Percentiles rank a stretch among this genome's conserved stretches.
Evolutionary conservation across 805 yeast species (phyloP).

Genomic region (Myxozyma neotropica): DNA sequence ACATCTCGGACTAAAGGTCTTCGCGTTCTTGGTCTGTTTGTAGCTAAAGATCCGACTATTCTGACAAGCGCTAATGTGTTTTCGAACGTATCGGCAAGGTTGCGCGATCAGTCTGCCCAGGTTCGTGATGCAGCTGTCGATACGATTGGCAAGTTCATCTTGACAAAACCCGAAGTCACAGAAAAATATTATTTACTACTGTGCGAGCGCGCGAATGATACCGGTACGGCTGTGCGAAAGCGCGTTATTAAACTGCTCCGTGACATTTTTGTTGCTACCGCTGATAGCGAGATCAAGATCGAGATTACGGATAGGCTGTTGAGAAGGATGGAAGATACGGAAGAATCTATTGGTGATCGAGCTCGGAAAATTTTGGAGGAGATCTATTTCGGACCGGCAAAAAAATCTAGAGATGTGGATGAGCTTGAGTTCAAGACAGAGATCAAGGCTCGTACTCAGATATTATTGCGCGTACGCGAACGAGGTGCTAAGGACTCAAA

Average conservation of each 20-base stretch:
- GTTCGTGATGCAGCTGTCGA: constrained; percentile 79
- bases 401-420: background rate
- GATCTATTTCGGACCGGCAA: constrained; percentile 13
- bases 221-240: constrained; percentile 65
- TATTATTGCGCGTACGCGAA: constrained; percentile 20
- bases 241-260: constrained; percentile 58
- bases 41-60: constrained; percentile 56
- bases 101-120: constrained; percentile 65
- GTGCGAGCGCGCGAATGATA: constrained; percentile 55
- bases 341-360: constrained; percentile 39
- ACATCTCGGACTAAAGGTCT: constrained; percentile 66
- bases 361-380: constrained; percentile 25
- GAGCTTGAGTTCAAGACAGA: constrained; percentile 15
- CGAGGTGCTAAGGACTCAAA: constrained; percentile 19
- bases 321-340: constrained; percentile 68
- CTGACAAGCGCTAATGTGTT: constrained; percentile 55
- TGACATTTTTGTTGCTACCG: constrained; percentile 49
- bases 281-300: constrained; percentile 42
- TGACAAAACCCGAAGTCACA: constrained; percentile 49
- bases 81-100: constrained; percentile 52
- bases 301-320: constrained; percentile 57
- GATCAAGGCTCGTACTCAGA: constrained; percentile 5
- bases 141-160: constrained; percentile 55
- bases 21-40: constrained; percentile 59
- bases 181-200: constrained; percentile 55